Evolutionary conservation across 2,329 filamentous ascomycete species (phyloP).

Genomic region (Blastomyces emzantsi): DNA sequence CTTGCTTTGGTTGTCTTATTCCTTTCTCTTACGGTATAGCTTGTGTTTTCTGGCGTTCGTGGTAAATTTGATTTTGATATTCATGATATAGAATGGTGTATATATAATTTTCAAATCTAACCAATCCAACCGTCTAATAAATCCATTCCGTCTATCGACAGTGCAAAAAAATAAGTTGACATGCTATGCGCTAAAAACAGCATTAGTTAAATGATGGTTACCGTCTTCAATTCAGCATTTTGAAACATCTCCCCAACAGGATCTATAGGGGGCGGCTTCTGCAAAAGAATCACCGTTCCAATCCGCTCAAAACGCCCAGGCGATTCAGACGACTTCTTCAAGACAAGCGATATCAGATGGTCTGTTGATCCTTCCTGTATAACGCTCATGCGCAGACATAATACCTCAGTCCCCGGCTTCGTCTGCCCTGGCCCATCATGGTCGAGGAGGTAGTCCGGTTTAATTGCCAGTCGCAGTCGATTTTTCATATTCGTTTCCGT

Average conservation of each 20-base stretch:
- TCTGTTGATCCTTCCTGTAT: constrained; percentile 2
- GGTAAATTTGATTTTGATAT: background rate
- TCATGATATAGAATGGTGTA: background rate
- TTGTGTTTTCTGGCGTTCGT: background rate
- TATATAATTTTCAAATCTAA: background rate
- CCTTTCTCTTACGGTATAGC: background rate
- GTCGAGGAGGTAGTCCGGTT: constrained; percentile 1
- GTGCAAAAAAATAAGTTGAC: background rate
- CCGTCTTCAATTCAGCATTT: background rate
- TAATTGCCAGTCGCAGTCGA: background rate
- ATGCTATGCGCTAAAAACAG: background rate
- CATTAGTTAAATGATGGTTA: background rate
- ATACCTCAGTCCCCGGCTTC: background rate
- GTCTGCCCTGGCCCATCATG: constrained; percentile 1
- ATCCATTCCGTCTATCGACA: background rate
- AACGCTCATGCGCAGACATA: constrained; percentile 4
- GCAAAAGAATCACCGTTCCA: background rate
- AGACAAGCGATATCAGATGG: constrained; percentile 3
- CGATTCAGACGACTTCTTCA: background rate
- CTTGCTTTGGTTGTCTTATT: background rate
- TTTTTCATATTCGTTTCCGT: background rate
- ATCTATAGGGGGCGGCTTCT: constrained; percentile 3
- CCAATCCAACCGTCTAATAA: background rate
- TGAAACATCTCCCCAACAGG: constrained; percentile 3
- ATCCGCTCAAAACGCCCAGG: background rate